Evolutionary conservation across 805 yeast species (phyloP), one percentile per base, ranked within the genome.

Genomic region (Kurtzmaniella fragi): DNA sequence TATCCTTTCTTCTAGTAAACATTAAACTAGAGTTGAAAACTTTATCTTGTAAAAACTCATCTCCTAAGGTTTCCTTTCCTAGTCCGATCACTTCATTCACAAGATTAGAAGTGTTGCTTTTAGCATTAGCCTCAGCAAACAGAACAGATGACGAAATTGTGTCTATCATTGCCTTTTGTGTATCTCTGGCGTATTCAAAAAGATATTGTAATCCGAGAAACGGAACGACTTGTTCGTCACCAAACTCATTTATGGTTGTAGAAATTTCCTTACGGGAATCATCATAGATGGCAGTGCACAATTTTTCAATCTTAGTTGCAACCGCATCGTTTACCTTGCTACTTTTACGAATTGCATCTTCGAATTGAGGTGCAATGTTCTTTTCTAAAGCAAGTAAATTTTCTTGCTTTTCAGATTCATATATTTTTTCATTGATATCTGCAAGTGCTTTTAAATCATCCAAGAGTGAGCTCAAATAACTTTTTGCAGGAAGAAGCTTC

Each of bases 401-500:
- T 27, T 67, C 59, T 3, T 69, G 70, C 37, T 71, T 72, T 41
- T 80, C 85, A 17, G 66, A 61, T 11, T 60, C 48, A 46, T 80
- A 75, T 11, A 75, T 62, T n/a, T 69, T 59, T 37, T 78, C 71
- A 55, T 90, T 93, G n/a, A 76, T 61, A 8, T 69, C 61, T 0
- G 95, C 73, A 15, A 93, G 66, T 1, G 64, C 61, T 36, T 66
- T 64, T 31, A 91, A 53, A 52, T 93, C 99, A 16, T 59, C 58
- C 31, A 85, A 71, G 10, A 90, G 54, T 50, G 89, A 91, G 14
- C 71, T 44, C 23, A 91, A 62, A 50, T 84, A 93, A n/a, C 82
- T 90, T 54, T 89, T 88, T 0, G 96, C 98, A 0, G 99, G 99
- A 28, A 87, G 74, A 11, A 93, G 67, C 56, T 93, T 93, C 0